Percentiles rank a stretch among this genome's conserved stretches.
Conservation (phyloP, 2,329 filamentous ascomycete genomes). For the Catunica adiposa region DNA sequence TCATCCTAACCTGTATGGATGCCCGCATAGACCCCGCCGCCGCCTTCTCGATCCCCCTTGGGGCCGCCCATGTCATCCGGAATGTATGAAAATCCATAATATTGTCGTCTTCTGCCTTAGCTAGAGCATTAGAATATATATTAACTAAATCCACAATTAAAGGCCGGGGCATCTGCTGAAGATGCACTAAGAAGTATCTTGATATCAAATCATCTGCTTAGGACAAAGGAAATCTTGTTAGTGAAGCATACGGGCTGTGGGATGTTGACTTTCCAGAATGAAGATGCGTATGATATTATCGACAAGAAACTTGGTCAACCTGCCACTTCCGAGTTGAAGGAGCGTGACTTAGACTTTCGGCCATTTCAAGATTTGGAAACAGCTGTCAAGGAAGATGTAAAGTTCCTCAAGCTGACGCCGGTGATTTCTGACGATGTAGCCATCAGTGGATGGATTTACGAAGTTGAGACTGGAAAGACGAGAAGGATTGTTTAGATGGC, state of each 20-base stretch:
- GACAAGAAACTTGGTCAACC: constrained; percentile 31
- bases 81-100: constrained; percentile 25
- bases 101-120: too few relatives aligned
- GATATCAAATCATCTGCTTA: constrained; percentile 64
- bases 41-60: constrained; percentile 45
- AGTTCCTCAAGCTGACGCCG: constrained; percentile 36
- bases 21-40: constrained; percentile 42
- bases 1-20: constrained; percentile 50
- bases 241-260: constrained; percentile 62
- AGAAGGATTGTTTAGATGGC: not conserved
- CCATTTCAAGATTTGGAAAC: constrained; percentile 42
- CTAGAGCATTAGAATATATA: too few relatives aligned
- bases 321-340: not conserved
- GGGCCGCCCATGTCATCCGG: constrained; percentile 50
- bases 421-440: constrained; percentile 35
- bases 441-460: not conserved
- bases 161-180: constrained; percentile 44
- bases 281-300: constrained; percentile 34
- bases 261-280: constrained; percentile 52
- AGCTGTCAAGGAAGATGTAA: constrained; percentile 45
- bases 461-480: not conserved
- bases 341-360: constrained; percentile 32
- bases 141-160: not conserved
- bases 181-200: constrained; percentile 60
- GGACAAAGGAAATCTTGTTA: constrained; percentile 57